Evolutionary conservation across 805 yeast genomes (phyloP), one percentile per base, ranked within the genome.

Genomic region (Pichia rugopelliculosa): DNA sequence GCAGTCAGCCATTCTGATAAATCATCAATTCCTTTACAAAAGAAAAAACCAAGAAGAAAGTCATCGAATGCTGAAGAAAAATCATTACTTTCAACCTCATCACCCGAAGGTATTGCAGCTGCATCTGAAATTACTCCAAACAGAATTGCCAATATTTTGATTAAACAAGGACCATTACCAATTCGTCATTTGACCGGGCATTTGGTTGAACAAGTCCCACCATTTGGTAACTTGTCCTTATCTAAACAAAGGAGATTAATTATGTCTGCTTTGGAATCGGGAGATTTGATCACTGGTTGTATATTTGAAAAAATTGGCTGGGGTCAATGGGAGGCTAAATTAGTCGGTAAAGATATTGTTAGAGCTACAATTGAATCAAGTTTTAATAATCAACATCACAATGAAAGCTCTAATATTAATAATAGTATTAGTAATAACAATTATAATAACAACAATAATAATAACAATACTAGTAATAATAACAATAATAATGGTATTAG

Each of bases 291-390:
- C 38, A 82, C 78, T 47, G 74, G 75, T 49, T 82, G 85, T 39
- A 77, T 84, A 15, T 90, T 90, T 67, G 95, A 88, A 59, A 90
- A 90, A 67, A 88, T 90, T 27, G 96, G 97, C 21, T 90, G 98
- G 98, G 98, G 98, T 50, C 95, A 90, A 64, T 90, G 98, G 98
- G 85, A 85, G 22, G 95, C 90, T 3, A 75, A 80, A 56, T 68
- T 70, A 42, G 78, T 60, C 6, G 40, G 58, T 2, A 50, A 44
- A 6, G 66, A 59, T 15, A 56, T 53, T 26, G 62, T 63, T n/a
- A 46, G 51, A 5, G 36, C 39, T 15, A 55, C 57, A 39, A 60
- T 59, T 47, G 52, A 49, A 27, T 41, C 49, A 38, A 42, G 44
- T 13, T 40, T 36, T 24, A 33, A 39, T 25, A 34, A 24, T 17